Percentiles rank a stretch among this genome's conserved stretches.
phyloP scores from a whole-genome alignment of 139 green algal species.

The Nannochloris sp. region DNA sequence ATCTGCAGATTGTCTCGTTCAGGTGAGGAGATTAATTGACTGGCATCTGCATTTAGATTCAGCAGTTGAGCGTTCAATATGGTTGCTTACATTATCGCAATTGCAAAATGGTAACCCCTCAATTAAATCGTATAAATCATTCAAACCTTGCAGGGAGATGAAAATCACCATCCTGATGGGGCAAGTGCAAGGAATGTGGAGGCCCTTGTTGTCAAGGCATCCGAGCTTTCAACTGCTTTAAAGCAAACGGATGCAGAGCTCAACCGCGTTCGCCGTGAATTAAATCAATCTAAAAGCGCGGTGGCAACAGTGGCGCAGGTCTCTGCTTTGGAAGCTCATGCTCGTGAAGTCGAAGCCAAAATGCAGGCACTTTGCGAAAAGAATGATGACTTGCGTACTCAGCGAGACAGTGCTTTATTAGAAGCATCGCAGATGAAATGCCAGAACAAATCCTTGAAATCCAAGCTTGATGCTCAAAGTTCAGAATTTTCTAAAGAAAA shows the following conservation, averaged over 20 bases:
- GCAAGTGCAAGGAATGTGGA: no score
- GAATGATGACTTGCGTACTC: not conserved
- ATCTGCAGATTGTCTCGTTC: no score
- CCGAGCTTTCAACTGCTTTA: not conserved
- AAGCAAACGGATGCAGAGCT: conserved; percentile 14
- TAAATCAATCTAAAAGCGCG: not conserved
- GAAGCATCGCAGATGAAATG: not conserved
- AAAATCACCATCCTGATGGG: no score
- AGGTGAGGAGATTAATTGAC: no score
- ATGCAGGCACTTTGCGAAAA: not conserved
- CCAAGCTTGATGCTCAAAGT: not conserved
- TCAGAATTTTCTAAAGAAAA: not conserved
- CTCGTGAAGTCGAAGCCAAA: not conserved
- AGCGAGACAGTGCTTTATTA: not conserved
- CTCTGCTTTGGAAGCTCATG: not conserved
- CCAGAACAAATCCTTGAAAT: not conserved
- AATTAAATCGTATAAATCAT: no score
- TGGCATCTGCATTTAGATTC: no score
- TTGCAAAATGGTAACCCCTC: no score
- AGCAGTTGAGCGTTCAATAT: no score
- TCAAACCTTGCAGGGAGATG: no score
- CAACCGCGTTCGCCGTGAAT: conserved; percentile 2
- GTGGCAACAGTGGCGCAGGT: not conserved
- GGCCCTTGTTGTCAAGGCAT: not conserved
- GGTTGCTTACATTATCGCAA: no score